Conservation (phyloP, 176 grass and related monocot genomes). For the Triticum timopheevii region DNA sequence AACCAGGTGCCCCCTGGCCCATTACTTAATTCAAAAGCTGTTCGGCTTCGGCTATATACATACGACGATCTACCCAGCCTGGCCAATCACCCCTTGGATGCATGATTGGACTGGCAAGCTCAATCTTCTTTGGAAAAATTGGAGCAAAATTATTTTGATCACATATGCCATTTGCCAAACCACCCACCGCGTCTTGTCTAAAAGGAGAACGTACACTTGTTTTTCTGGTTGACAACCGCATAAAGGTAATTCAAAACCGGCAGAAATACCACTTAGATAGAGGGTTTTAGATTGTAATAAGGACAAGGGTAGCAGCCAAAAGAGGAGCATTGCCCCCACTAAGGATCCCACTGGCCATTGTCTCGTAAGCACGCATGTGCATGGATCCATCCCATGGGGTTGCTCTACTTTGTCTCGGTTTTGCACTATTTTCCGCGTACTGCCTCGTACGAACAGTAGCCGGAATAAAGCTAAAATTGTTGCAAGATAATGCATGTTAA, state of each 20-base stretch:
- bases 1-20: conserved; percentile 37
- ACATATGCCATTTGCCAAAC: not conserved
- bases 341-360: conserved; percentile 46
- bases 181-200: not conserved
- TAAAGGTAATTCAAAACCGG: not conserved
- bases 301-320: conserved; percentile 58
- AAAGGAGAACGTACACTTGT: not conserved
- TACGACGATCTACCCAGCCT: conserved; percentile 7
- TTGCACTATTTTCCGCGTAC: conserved; percentile 34
- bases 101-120: not conserved
- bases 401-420: conserved; percentile 21
- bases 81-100: conserved; percentile 4
- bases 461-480: not conserved
- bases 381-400: conserved; percentile 12
- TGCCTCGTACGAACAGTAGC: conserved; percentile 9
- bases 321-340: conserved; percentile 36
- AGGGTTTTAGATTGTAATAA: conserved; percentile 44
- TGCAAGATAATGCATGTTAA: not conserved
- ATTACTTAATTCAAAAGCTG: conserved; percentile 27
- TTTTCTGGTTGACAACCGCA: no score
- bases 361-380: conserved; percentile 49
- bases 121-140: not conserved
- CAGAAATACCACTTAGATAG: conserved; percentile 12
- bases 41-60: conserved; percentile 32
- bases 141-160: not conserved